Conservation (phyloP, 2,329 filamentous ascomycete genomes). For the Colletotrichum camelliae region DNA sequence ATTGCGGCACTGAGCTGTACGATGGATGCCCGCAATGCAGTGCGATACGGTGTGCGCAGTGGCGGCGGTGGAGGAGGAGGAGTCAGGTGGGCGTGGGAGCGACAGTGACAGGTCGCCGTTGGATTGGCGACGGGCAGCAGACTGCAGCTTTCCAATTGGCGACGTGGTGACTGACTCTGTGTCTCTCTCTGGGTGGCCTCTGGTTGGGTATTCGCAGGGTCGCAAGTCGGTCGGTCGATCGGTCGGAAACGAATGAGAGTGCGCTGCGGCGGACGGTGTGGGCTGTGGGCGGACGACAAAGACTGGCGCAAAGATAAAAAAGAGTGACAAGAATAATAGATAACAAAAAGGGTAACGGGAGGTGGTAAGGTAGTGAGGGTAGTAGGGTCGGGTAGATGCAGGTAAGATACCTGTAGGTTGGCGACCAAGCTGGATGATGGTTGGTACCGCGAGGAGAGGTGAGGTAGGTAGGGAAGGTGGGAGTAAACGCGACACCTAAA, state of each 20-base stretch:
- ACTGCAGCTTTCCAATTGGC: background rate
- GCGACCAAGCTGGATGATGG: background rate
- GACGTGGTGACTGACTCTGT: background rate
- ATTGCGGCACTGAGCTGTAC: background rate
- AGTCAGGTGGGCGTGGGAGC: background rate
- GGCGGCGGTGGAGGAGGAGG: background rate
- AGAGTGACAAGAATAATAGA: background rate
- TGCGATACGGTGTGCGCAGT: background rate
- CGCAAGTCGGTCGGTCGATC: constrained; percentile 17
- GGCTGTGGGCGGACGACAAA: background rate
- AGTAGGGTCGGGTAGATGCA: constrained; percentile 2
- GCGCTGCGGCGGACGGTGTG: background rate
- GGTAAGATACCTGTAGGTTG: constrained; percentile 18
- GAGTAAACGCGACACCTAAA: background rate
- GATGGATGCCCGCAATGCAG: background rate
- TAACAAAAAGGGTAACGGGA: background rate
- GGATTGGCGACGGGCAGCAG: background rate
- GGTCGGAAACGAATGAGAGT: background rate
- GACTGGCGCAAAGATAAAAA: background rate
- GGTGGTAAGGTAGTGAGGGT: constrained; percentile 11
- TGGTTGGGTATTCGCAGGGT: constrained; percentile 19
- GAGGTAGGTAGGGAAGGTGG: constrained; percentile 8
- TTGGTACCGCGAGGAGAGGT: background rate
- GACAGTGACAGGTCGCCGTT: background rate
- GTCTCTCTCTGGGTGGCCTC: background rate